Conservation (phyloP, 192 early-diverging fungal genomes). For the Coemansia sp. region DNA sequence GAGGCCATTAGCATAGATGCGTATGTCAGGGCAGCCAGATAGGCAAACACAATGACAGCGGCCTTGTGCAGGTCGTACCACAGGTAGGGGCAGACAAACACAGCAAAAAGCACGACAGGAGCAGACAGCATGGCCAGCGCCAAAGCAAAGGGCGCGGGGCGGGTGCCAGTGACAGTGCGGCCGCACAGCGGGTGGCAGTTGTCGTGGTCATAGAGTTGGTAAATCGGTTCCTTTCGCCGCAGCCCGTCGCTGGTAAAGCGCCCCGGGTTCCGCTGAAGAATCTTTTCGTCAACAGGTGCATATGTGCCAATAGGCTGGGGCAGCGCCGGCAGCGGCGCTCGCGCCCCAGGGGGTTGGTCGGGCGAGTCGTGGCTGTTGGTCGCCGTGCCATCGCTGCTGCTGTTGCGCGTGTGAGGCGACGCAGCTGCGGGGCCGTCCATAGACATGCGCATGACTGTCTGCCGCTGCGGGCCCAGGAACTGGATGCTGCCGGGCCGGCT, state of each 20-base stretch:
- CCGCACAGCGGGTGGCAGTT: constrained; percentile 63
- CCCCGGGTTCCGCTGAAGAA: constrained; percentile 21
- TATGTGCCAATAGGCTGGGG: constrained; percentile 31
- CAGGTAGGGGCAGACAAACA: constrained; percentile 64
- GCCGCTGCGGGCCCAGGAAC: constrained; percentile 41
- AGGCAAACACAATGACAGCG: constrained; percentile 63
- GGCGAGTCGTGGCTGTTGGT: constrained; percentile 8
- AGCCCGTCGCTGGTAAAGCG: constrained; percentile 34
- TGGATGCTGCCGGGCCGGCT: constrained; percentile 28
- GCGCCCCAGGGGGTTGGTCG: neutral
- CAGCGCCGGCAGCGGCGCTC: neutral
- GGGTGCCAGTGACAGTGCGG: constrained; percentile 62
- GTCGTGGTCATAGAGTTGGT: constrained; percentile 44
- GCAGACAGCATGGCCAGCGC: constrained; percentile 54
- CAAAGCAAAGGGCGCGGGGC: constrained; percentile 59
- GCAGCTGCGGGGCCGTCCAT: constrained; percentile 26
- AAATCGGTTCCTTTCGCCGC: constrained; percentile 41
- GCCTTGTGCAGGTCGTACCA: constrained; percentile 59
- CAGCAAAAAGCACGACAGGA: constrained; percentile 59
- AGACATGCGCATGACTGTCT: constrained; percentile 40
- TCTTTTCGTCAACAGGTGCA: constrained; percentile 30
- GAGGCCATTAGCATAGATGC: constrained; percentile 71
- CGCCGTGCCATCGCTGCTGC: constrained; percentile 11
- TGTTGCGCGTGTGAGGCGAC: constrained; percentile 7
- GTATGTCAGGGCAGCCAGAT: constrained; percentile 58